Evolutionary conservation across 2,329 filamentous ascomycete genomes (phyloP).

Genomic region (Microdochium bolleyi): DNA sequence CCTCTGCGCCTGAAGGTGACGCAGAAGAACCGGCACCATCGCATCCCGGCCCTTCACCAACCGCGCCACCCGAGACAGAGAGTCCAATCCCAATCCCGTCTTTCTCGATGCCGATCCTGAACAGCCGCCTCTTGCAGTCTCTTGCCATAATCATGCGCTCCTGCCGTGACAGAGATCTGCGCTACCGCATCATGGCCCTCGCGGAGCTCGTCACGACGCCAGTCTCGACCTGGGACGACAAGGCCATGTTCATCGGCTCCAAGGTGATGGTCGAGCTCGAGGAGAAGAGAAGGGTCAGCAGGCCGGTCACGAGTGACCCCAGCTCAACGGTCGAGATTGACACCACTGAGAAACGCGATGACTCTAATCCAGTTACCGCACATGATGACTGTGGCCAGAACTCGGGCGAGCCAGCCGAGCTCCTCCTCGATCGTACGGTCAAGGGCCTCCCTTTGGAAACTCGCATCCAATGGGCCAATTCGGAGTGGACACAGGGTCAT

Average conservation of each 20-base stretch:
- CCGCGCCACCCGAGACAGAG: background rate
- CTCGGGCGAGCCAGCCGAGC: background rate
- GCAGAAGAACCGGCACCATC: background rate
- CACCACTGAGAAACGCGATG: no score
- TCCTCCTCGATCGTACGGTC: background rate
- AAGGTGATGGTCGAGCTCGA: slow-evolving; percentile 4
- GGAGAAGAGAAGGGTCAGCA: slow-evolving; percentile 1
- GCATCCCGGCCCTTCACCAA: background rate
- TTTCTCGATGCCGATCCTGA: background rate
- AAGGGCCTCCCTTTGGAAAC: background rate
- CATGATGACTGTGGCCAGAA: background rate
- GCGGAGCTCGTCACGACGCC: background rate
- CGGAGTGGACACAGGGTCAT: background rate
- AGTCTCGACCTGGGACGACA: slow-evolving; percentile 2
- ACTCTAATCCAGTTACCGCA: background rate
- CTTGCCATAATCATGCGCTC: background rate
- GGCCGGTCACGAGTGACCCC: background rate
- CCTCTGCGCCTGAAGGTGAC: no score
- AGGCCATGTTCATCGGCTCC: slow-evolving; percentile 4
- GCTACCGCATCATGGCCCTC: background rate
- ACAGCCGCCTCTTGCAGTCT: background rate
- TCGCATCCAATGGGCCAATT: background rate
- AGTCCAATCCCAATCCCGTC: background rate
- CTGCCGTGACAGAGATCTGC: background rate
- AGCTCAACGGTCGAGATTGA: no score